Evolutionary conservation across 2,329 filamentous ascomycete species (phyloP), one percentile per base, ranked within the genome.

Genomic region (Emericellopsis cladophorae): DNA sequence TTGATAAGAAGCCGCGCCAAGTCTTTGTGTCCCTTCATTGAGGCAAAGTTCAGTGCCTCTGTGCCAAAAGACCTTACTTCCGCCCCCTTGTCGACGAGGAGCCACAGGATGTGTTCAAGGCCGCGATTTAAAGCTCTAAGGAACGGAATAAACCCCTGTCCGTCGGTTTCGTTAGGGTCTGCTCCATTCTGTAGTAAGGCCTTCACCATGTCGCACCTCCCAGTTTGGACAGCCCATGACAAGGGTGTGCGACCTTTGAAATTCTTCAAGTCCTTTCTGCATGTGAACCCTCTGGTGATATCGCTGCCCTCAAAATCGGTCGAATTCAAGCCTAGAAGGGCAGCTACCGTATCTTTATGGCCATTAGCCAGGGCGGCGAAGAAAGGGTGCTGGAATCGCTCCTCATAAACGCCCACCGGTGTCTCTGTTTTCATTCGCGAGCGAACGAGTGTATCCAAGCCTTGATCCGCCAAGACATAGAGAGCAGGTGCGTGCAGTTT

Each of bases 381-480:
- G 2, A 65, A 15, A 22, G 61, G 55, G 23, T 50, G 49, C 0
- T 49, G 47, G 43, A 62, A 65, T 7, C 52, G 51, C 37, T 59
- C 55, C 21, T 38, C 9, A 36, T 53, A 46, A 16, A 53, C 12
- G 0, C 54, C 45, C 37, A 57, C 41, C 29, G 44, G 51, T 0
- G 40, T 45, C 4, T 44, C 31, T 1, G 31, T 46, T 21, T 48
- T 41, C 11, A 53, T 44, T 37, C 45, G 41, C 10, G 52, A 49
- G 43, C 46, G 49, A 45, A 65, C 55, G 2, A 62, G 54, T 2
- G 46, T 47, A 12, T 44, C 36, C 18, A 48, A 42, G 0, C 44
- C 48, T 16, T 42, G 41, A 1, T 52, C 59, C 4, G 62, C 59
- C 16, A 65, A 48, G 5, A 66, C 46, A 38, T 67, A 66, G 7